These are phyloP conservation scores for Erysimum cheiranthoides DNA, from an alignment of 345 rosid species.

Conservation along the genomic window DNA sequence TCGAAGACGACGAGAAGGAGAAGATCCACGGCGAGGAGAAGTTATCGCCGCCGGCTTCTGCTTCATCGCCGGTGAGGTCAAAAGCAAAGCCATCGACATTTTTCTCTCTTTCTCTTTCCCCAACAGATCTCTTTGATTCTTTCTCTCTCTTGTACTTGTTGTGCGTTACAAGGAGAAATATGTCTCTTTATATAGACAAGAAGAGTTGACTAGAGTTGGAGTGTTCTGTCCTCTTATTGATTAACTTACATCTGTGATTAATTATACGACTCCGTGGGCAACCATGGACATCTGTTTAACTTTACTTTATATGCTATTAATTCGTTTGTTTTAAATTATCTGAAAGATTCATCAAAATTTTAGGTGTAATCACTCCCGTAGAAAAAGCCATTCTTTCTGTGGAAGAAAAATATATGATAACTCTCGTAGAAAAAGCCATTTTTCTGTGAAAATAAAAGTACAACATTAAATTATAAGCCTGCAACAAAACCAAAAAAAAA, in stretches of 20 bases:
- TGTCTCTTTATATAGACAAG: constrained; percentile 31
- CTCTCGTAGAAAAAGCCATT: background rate
- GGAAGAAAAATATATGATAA: background rate
- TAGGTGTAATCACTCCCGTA: background rate
- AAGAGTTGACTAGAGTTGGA: constrained; percentile 40
- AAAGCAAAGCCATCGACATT: constrained; percentile 40
- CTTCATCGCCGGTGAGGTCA: constrained; percentile 36
- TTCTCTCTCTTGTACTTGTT: constrained; percentile 23
- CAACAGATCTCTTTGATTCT: constrained; percentile 34
- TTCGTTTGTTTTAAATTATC: background rate
- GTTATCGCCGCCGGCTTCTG: constrained; percentile 16
- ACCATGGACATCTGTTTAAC: constrained; percentile 19
- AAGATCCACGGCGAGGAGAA: constrained; percentile 40
- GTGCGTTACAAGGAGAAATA: constrained; percentile 40
- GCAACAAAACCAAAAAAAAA: background rate
- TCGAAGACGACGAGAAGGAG: constrained; percentile 36
- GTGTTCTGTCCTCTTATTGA: constrained; percentile 26
- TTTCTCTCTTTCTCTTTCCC: constrained; percentile 10
- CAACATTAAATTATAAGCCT: background rate
- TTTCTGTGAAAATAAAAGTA: background rate
- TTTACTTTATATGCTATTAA: background rate
- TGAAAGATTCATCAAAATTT: constrained; percentile 12
- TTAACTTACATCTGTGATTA: constrained; percentile 6
- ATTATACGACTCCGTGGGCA: background rate
- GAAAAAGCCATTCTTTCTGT: background rate